Conservation (phyloP, 2,329 filamentous ascomycete species). For the Paraphaeosphaeria sporulosa region DNA sequence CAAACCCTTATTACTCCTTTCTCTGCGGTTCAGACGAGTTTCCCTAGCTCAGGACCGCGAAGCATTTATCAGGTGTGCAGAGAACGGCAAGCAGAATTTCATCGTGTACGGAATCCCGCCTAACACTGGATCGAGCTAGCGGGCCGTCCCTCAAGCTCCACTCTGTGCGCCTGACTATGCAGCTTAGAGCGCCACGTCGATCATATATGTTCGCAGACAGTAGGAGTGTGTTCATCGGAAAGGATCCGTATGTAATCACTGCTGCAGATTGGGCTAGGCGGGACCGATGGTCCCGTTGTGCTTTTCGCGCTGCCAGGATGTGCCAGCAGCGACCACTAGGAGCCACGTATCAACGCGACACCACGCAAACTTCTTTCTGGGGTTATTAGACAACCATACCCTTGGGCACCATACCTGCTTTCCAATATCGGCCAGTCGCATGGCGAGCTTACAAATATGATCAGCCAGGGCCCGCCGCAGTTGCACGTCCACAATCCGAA, state of each 20-base stretch:
- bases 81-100: constrained; percentile 8
- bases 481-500: neutral
- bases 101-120: neutral
- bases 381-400: neutral
- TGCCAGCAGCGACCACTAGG: neutral
- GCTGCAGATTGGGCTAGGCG: neutral
- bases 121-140: neutral
- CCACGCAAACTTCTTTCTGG: neutral
- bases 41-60: neutral
- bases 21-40: neutral
- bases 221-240: neutral
- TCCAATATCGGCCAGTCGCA: neutral
- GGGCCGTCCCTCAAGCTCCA: neutral
- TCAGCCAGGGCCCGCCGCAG: neutral
- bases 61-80: constrained; percentile 7
- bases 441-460: constrained; percentile 2
- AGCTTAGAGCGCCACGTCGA: neutral
- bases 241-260: neutral
- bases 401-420: neutral
- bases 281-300: neutral
- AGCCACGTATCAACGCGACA: neutral
- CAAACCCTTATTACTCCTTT: constrained; percentile 2
- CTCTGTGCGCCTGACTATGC: neutral
- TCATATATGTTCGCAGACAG: neutral
- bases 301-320: neutral